Base-by-base conservation (phyloP, 495 filamentous ascomycete species). In the Talaromyces proteolyticus region DNA sequence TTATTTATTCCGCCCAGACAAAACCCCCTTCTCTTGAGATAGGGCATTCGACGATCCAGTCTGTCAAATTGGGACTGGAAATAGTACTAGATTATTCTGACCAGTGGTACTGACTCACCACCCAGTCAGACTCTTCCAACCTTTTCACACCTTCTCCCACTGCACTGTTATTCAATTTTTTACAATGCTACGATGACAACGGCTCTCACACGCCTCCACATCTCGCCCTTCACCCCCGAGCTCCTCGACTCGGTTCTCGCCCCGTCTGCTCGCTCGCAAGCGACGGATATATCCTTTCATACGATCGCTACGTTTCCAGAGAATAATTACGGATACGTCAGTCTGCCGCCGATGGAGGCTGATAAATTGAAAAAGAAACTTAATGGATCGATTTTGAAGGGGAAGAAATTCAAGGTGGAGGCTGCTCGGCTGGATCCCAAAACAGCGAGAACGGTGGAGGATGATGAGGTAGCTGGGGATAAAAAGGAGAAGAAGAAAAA, bases 311-410 rank as follows among this genome's bases (percentile, higher is more conserved):
- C 89, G 5, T 95, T 93, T 53, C 92, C 91, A 12, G 92, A 98
- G 50, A 87, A 82, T 59, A 79, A 76, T 29, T 98, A 88, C 85
- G 93, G 91, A 42, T 98, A 86, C 69, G 67, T 96, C 42, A 88
- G 92, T 17, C 65, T 97, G 18, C 89, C 92, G 0, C 64, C 59
- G 2, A 79, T 82, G 66, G 89, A 93, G 53, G 93, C 91, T 4
- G 84, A 91, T 3, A 94, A 91, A 59, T 69, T 97, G 23, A 87
- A 84, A 65, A 91, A 89, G 74, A 96, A 94, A 62, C 76, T 97
- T n/a, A 87, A 95, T 71, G 92, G 91, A 7, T 79, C 85, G 4
- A 84, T 90, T 12, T 68, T 97, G 20, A 94, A 85, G 51, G 93
- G 93, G 25, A 74, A 77, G 38, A 97, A 95, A 63, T 80, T 97